These are phyloP conservation scores for Tetrapisispora taiwanensis DNA, from an alignment of 805 yeast species.

Conservation along the genomic window DNA sequence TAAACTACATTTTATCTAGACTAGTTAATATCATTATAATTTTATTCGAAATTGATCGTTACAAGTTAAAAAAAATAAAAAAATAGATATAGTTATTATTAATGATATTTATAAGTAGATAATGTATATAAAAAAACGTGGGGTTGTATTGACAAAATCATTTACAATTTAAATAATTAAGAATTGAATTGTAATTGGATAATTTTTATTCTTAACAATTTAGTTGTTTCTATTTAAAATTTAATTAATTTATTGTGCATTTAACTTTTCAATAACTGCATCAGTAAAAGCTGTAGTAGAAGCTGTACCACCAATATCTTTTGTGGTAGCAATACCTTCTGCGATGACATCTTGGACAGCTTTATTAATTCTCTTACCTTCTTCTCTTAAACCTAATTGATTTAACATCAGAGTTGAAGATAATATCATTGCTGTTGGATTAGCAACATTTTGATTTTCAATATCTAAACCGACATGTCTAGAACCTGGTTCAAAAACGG, in stretches of 20 bases:
- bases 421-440: slow-evolving; percentile 96
- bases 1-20: too few relatives aligned
- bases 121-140: too few relatives aligned
- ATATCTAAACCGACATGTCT: slow-evolving; percentile 98
- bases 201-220: too few relatives aligned
- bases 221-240: too few relatives aligned
- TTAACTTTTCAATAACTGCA: slow-evolving; percentile 69
- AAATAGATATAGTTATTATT: too few relatives aligned
- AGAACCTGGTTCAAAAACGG: slow-evolving; percentile 98
- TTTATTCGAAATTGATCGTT: too few relatives aligned
- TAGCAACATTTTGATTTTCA: slow-evolving; percentile 88
- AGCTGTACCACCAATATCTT: slow-evolving; percentile 84
- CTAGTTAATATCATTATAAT: too few relatives aligned
- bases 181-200: too few relatives aligned
- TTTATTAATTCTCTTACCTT: slow-evolving; percentile 76
- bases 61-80: too few relatives aligned
- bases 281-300: slow-evolving; percentile 91
- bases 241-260: neutral
- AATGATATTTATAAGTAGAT: too few relatives aligned
- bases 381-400: slow-evolving; percentile 79
- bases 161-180: neutral
- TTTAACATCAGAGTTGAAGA: slow-evolving; percentile 87
- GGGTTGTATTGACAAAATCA: too few relatives aligned
- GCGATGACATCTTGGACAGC: slow-evolving; percentile 87
- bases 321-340: slow-evolving; percentile 77